These are phyloP conservation scores for Pestalotiopsis sp. DNA, from an alignment of 2,329 filamentous ascomycete species.

Conservation along the genomic window DNA sequence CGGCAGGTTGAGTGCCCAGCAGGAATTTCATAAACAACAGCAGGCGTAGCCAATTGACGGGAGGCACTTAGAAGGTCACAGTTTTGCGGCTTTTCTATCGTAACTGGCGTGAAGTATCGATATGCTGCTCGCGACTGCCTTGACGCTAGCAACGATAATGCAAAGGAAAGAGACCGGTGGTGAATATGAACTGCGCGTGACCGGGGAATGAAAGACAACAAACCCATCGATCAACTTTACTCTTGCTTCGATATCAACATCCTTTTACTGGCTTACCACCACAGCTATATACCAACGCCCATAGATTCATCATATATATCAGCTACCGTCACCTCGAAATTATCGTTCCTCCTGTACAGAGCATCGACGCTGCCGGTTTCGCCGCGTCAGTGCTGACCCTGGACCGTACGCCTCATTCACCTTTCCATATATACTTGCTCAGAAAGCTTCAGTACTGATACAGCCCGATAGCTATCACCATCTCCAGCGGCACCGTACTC, in stretches of 20 bases:
- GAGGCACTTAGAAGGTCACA: too few relatives aligned
- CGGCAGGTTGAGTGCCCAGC: too few relatives aligned
- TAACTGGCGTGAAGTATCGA: too few relatives aligned
- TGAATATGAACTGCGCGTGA: not conserved
- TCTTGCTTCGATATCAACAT: not conserved
- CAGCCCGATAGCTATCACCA: too few relatives aligned
- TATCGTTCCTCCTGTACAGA: slow-evolving; percentile 31
- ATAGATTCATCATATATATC: not conserved
- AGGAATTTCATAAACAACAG: too few relatives aligned
- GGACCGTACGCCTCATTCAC: slow-evolving; percentile 22
- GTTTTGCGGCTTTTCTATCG: too few relatives aligned
- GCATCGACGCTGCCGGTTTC: slow-evolving; percentile 29
- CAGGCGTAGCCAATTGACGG: too few relatives aligned
- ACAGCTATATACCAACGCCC: not conserved
- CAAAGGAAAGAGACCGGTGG: not conserved
- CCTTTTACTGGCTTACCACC: not conserved
- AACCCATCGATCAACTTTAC: too few relatives aligned
- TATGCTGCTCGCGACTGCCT: not conserved
- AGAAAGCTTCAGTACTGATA: too few relatives aligned
- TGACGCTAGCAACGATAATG: not conserved
- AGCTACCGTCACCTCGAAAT: slow-evolving; percentile 17
- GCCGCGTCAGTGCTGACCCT: slow-evolving; percentile 25
- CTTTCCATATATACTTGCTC: not conserved
- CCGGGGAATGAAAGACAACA: not conserved
- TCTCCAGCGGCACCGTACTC: slow-evolving; percentile 38